Conservation (phyloP, 2,329 filamentous ascomycete genomes). For the Lithohypha guttulata region DNA sequence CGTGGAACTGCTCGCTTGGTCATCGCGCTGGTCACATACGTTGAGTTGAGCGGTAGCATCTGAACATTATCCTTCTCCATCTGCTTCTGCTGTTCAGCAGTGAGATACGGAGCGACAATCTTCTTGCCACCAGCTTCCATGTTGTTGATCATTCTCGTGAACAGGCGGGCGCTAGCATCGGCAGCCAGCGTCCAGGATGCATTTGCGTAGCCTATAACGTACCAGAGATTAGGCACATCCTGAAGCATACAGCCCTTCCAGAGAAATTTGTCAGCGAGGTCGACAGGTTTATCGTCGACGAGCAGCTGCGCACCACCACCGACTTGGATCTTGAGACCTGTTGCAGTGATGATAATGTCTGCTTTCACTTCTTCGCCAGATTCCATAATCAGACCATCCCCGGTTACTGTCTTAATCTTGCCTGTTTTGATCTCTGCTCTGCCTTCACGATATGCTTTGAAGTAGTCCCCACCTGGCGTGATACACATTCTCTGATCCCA, state of each 20-base stretch:
- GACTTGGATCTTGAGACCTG: conserved; percentile 33
- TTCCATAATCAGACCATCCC: conserved; percentile 39
- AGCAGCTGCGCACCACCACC: conserved; percentile 28
- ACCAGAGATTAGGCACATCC: conserved; percentile 33
- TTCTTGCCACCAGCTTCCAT: conserved; percentile 5
- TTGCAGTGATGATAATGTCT: conserved; percentile 36
- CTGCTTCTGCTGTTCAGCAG: neutral
- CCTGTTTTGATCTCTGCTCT: conserved; percentile 46
- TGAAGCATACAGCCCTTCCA: conserved; percentile 37
- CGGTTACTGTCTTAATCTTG: conserved; percentile 41
- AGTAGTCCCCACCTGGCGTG: conserved; percentile 52
- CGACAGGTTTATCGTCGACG: conserved; percentile 29
- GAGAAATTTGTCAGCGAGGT: conserved; percentile 28
- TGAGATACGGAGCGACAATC: conserved; percentile 1
- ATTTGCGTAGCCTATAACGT: conserved; percentile 35
- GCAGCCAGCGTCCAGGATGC: conserved; percentile 37
- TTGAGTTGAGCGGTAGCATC: conserved; percentile 30
- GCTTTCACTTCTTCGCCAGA: conserved; percentile 32
- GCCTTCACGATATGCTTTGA: conserved; percentile 40
- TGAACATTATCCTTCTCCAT: conserved; percentile 13
- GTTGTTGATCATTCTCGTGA: conserved; percentile 6
- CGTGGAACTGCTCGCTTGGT: conserved; percentile 24
- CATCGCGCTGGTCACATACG: conserved; percentile 28
- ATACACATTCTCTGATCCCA: conserved; percentile 70
- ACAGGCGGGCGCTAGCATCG: conserved; percentile 32